Evolutionary conservation across 23 red algal species (phyloP).

Genomic region (Gracilaria domingensis): DNA sequence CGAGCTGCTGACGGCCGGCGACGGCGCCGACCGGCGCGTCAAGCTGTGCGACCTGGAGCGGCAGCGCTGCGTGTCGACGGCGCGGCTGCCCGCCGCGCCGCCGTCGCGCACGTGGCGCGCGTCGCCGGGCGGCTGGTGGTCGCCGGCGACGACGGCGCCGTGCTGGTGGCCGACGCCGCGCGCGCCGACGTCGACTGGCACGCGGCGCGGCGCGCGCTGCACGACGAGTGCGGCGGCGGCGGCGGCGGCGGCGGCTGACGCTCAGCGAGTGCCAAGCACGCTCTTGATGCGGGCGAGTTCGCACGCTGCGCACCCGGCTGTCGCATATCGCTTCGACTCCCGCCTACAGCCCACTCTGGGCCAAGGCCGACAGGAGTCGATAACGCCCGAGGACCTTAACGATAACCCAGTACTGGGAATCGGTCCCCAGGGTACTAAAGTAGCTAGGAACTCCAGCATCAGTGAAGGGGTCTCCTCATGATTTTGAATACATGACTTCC

Average conservation of each 20-base stretch:
- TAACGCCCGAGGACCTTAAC: too few relatives aligned
- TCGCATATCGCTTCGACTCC: too few relatives aligned
- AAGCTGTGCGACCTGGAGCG: constrained; percentile 54
- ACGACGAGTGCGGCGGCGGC: neutral
- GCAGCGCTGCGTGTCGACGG: constrained; percentile 19
- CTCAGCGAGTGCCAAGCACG: too few relatives aligned
- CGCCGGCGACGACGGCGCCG: constrained; percentile 2
- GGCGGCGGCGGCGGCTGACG: too few relatives aligned
- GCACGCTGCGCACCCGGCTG: neutral
- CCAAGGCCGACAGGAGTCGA: too few relatives aligned
- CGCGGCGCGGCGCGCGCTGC: neutral
- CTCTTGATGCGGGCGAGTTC: too few relatives aligned
- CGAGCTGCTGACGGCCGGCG: neutral
- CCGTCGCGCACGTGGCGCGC: neutral
- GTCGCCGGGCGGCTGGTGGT: neutral
- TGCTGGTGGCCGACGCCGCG: neutral
- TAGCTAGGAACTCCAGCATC: too few relatives aligned
- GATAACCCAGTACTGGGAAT: too few relatives aligned
- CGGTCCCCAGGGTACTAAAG: too few relatives aligned
- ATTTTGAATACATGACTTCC: too few relatives aligned
- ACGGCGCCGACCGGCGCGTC: constrained; percentile 18
- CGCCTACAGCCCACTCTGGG: too few relatives aligned
- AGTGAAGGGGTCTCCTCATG: too few relatives aligned
- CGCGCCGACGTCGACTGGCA: neutral
- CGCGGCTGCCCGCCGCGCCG: neutral